These are phyloP conservation scores for Austroboletus novae-zelandiae DNA, from an alignment of 1,284 basidiomycete genomes.

Conservation along the genomic window DNA sequence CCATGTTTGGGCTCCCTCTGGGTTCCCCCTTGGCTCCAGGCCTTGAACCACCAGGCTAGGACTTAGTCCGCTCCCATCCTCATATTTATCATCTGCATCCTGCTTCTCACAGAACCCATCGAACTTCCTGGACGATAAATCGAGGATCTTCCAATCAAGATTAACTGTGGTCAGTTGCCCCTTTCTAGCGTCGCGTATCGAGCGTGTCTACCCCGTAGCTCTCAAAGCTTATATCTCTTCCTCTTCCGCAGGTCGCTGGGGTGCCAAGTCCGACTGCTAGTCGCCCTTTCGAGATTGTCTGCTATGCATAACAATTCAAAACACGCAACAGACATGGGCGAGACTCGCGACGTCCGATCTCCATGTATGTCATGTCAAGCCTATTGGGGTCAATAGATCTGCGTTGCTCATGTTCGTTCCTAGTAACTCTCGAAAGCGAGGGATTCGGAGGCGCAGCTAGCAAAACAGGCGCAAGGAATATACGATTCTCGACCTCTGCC, in stretches of 20 bases:
- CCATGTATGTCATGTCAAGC: conserved; percentile 16
- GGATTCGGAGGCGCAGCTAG: conserved; percentile 1
- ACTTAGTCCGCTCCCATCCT: too few relatives aligned
- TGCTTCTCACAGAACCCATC: neutral
- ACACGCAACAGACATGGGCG: neutral
- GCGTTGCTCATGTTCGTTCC: neutral
- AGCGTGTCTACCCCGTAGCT: neutral
- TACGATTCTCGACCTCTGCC: neutral
- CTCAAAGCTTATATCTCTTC: neutral
- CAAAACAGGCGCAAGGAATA: neutral
- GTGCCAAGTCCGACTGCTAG: neutral
- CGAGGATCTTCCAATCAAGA: neutral
- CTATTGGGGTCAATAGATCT: neutral
- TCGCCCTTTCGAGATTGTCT: neutral
- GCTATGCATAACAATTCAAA: conserved; percentile 1
- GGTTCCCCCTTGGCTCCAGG: neutral
- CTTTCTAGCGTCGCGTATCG: neutral
- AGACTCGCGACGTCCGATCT: conserved; percentile 1
- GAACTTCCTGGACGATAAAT: conserved; percentile 1
- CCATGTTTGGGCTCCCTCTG: conserved; percentile 14
- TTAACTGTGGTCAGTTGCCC: conserved; percentile 10
- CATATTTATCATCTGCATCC: neutral
- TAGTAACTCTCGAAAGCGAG: conserved; percentile 7
- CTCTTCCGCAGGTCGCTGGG: neutral
- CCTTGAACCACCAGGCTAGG: neutral